These are phyloP conservation scores for Penicillium sumatraense DNA, from an alignment of 2,329 filamentous ascomycete genomes.

Conservation along the genomic window DNA sequence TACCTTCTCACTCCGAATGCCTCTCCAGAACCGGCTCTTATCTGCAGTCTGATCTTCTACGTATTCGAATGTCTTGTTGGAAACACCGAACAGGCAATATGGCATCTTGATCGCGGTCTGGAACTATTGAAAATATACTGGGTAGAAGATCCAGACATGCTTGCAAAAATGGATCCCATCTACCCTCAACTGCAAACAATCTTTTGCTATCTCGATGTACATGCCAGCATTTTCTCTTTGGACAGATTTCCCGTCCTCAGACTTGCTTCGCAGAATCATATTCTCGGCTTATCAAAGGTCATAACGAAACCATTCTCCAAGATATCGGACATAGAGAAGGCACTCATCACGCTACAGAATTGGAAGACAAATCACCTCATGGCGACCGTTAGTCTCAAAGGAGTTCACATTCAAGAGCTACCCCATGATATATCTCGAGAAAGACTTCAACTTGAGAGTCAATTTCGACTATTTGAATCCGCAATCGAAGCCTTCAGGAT, in stretches of 20 bases:
- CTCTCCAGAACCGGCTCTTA: constrained; percentile 25
- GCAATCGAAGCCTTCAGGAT: background rate
- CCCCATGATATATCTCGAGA: constrained; percentile 13
- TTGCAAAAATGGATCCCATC: constrained; percentile 5
- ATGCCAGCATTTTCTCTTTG: constrained; percentile 26
- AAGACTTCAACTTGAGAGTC: constrained; percentile 10
- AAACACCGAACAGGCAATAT: constrained; percentile 25
- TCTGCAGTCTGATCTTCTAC: constrained; percentile 33
- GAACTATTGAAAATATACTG: constrained; percentile 21
- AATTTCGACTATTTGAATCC: constrained; percentile 7
- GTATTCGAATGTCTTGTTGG: constrained; percentile 30
- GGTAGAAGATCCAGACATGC: background rate
- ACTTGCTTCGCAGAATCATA: constrained; percentile 10
- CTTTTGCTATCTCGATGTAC: constrained; percentile 26
- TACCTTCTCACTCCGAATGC: constrained; percentile 25
- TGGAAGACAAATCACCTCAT: constrained; percentile 26
- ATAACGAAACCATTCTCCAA: constrained; percentile 8
- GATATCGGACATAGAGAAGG: constrained; percentile 15
- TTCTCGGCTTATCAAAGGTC: background rate
- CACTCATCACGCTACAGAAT: constrained; percentile 28
- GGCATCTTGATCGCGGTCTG: constrained; percentile 30
- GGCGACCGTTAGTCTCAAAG: constrained; percentile 11
- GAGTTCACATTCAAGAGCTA: constrained; percentile 1
- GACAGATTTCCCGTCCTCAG: constrained; percentile 13
- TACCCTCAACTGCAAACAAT: constrained; percentile 8